Percentiles rank a stretch among this genome's conserved stretches.
phyloP scores from a whole-genome alignment of 148 eudicot species.

The Fallopia convolvulus region DNA sequence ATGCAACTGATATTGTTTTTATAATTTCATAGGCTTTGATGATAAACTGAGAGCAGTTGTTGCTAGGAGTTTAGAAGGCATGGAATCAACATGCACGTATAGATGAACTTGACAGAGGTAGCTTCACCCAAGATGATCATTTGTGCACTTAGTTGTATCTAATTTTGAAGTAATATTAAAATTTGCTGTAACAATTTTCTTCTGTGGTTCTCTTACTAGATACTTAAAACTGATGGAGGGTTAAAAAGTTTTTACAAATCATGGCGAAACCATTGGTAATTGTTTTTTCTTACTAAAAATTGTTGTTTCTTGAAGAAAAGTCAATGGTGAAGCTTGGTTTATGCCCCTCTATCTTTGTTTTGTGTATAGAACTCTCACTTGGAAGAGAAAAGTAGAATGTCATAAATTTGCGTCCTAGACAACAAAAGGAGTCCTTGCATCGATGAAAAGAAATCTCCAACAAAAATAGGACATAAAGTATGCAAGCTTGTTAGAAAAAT shows the following conservation, averaged over 20 bases:
- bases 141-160: too few relatives aligned
- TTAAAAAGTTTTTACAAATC: constrained; percentile 72
- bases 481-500: too few relatives aligned
- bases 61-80: constrained; percentile 88
- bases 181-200: neutral
- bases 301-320: neutral
- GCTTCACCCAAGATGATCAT: neutral
- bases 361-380: too few relatives aligned
- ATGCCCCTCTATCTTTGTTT: neutral
- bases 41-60: constrained; percentile 97
- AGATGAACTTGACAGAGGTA: constrained; percentile 70
- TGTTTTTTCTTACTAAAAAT: neutral
- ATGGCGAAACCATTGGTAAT: constrained; percentile 96
- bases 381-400: too few relatives aligned
- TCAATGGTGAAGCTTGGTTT: neutral
- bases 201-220: constrained; percentile 25
- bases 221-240: constrained; percentile 67
- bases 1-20: neutral
- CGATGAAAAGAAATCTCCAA: too few relatives aligned
- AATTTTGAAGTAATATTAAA: neutral
- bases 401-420: too few relatives aligned
- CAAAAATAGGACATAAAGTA: too few relatives aligned
- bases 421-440: too few relatives aligned
- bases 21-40: constrained; percentile 75
- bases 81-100: constrained; percentile 79